Evolutionary conservation across 192 early-diverging fungal genomes (phyloP), one percentile per base, ranked within the genome.

Genomic region (Geosiphon pyriformis): DNA sequence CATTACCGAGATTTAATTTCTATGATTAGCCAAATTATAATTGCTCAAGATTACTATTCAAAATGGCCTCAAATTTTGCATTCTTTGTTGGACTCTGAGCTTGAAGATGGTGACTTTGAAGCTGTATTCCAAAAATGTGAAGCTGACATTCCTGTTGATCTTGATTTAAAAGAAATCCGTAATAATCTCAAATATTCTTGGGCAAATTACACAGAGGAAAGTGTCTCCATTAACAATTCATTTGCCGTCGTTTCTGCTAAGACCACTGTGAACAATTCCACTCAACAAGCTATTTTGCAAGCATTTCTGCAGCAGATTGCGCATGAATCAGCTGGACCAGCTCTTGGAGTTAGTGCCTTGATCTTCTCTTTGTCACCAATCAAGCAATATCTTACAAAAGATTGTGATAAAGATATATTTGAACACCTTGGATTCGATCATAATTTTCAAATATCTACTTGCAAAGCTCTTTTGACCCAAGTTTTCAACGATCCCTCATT

Each of bases 1-100:
- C 49, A 46, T 49, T 62, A 62, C 27, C 42, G 47, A 30, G 26
- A 35, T 22, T 62, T 62, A 50, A 48, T 49, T 46, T 7, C 46
- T 62, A 35, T 46, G 4, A n/a, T 62, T 22, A 29, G 26, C 8
- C 60, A 22, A 49, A 26, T 50, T 18, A 29, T 62, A 31, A 29
- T 62, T 15, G 17, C 26, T 0, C 60, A 62, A 31, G 60, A 62
- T 62, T 62, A 62, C 29, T 62, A 62, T 50, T 22, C 18, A 3
- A 62, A 62, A 50, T 62, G 60, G 60, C 47, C 60, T 0, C 60
- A 30, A 29, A 20, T 62, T 27, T 50, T 62, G 29, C 1, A 12
- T 11, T 26, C 42, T 49, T 50, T 62, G 1, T 10, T 62, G 2
- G 46, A 62, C 20, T 62, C 60, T 47, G 12, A 22, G 31, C 49